These are phyloP conservation scores for Cytospora paraplurivora DNA, from an alignment of 2,329 filamentous ascomycete species.

Conservation along the genomic window DNA sequence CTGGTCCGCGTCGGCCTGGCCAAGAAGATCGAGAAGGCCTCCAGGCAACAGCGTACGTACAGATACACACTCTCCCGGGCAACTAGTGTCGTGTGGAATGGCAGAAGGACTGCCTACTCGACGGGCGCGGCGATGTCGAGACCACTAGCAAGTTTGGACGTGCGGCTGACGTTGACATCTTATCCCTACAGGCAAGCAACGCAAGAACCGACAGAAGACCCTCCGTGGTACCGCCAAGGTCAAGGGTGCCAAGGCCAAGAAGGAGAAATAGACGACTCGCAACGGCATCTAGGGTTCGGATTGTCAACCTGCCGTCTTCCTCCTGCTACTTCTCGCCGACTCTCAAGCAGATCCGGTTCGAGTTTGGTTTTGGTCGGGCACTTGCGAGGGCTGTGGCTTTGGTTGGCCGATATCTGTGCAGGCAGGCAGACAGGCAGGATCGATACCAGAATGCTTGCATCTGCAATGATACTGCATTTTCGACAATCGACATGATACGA, in stretches of 20 bases:
- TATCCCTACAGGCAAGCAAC: constrained; percentile 84
- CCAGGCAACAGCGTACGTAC: constrained; percentile 97
- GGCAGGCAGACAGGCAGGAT: constrained; percentile 16
- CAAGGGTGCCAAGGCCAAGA: constrained; percentile 94
- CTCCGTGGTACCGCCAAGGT: constrained; percentile 97
- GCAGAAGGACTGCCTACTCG: neutral
- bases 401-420: constrained; percentile 19
- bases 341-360: constrained; percentile 22
- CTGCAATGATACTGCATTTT: constrained; percentile 16
- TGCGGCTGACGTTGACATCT: constrained; percentile 6
- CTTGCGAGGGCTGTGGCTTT: constrained; percentile 26
- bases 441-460: constrained; percentile 14
- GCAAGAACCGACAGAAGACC: constrained; percentile 99
- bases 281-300: constrained; percentile 13
- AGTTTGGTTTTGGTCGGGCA: constrained; percentile 25
- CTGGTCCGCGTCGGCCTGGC: constrained; percentile 91
- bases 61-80: neutral
- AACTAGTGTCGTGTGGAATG: neutral
- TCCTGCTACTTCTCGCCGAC: constrained; percentile 6
- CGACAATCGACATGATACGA: constrained; percentile 23
- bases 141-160: constrained; percentile 4
- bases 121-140: neutral
- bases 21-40: constrained; percentile 94
- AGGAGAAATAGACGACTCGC: constrained; percentile 75
- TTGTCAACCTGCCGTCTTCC: constrained; percentile 17